Evolutionary conservation across 1,139 yeast genomes (phyloP).

Genomic region (Scheffersomyces illinoinensis): DNA sequence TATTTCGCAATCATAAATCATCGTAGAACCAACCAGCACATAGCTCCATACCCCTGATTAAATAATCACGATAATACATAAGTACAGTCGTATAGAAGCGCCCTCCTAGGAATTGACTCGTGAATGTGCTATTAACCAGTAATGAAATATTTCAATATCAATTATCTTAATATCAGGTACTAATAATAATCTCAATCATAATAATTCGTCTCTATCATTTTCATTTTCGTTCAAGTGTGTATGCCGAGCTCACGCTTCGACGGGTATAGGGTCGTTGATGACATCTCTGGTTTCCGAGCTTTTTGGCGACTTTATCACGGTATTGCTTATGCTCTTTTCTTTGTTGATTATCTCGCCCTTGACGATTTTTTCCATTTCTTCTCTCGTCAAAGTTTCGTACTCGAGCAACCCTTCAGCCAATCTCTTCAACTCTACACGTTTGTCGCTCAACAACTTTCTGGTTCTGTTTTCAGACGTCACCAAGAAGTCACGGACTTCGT

Average conservation of each 20-base stretch:
- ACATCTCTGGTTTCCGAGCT: slow-evolving; percentile 19
- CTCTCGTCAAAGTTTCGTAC: slow-evolving; percentile 90
- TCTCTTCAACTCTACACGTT: slow-evolving; percentile 72
- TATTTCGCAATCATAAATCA: not conserved
- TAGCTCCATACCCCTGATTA: no score
- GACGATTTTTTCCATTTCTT: slow-evolving; percentile 85
- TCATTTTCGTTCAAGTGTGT: not conserved
- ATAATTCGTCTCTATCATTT: not conserved
- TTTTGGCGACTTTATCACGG: slow-evolving; percentile 58
- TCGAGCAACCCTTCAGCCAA: slow-evolving; percentile 92
- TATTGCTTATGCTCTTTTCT: slow-evolving; percentile 69
- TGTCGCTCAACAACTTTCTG: slow-evolving; percentile 61
- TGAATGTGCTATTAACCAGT: not conserved
- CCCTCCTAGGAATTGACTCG: not conserved
- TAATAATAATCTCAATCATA: not conserved
- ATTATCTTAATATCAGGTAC: not conserved
- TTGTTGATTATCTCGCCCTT: slow-evolving; percentile 73
- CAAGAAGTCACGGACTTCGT: slow-evolving; percentile 78
- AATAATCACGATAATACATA: no score
- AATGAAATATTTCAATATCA: not conserved
- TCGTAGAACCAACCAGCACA: not conserved
- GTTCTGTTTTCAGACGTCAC: slow-evolving; percentile 80
- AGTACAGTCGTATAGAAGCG: not conserved
- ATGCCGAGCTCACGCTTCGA: slow-evolving; percentile 3
- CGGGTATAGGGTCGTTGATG: slow-evolving; percentile 20